These are phyloP conservation scores for Lactuca saligna DNA, from an alignment of 129 eudicot species.

Conservation along the genomic window DNA sequence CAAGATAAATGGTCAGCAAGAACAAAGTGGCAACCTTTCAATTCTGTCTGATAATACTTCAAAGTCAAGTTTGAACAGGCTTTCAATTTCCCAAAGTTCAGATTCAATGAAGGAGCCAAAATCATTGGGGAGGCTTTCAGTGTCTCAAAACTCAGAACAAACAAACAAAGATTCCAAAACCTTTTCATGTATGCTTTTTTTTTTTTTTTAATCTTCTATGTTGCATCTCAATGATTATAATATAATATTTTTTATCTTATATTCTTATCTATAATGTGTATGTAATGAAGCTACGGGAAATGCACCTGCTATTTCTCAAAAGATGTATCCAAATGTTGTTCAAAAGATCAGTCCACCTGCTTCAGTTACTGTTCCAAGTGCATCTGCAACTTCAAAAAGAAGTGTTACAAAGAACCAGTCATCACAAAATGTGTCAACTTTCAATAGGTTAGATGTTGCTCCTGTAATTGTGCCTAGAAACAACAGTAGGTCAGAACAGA, in stretches of 20 bases:
- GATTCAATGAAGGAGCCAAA: slow-evolving; percentile 76
- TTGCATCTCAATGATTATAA: not conserved
- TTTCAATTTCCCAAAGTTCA: slow-evolving; percentile 67
- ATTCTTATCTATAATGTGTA: slow-evolving; percentile 15
- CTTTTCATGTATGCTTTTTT: slow-evolving; percentile 52
- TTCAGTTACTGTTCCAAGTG: slow-evolving; percentile 44
- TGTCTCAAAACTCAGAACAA: slow-evolving; percentile 57
- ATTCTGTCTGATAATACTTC: slow-evolving; percentile 48
- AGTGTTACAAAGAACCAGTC: slow-evolving; percentile 53
- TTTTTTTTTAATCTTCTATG: not conserved
- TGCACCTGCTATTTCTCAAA: slow-evolving; percentile 64
- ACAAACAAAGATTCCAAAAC: slow-evolving; percentile 60
- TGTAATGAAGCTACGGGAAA: slow-evolving; percentile 60
- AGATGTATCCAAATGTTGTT: slow-evolving; percentile 48
- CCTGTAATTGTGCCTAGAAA: slow-evolving; percentile 86
- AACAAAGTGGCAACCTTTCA: slow-evolving; percentile 52
- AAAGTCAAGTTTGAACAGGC: slow-evolving; percentile 59
- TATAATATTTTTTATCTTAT: not conserved
- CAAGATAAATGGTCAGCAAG: slow-evolving; percentile 54
- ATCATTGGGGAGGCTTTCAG: slow-evolving; percentile 59
- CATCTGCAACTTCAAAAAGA: slow-evolving; percentile 49
- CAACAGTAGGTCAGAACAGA: slow-evolving; percentile 47
- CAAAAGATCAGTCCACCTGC: slow-evolving; percentile 44
- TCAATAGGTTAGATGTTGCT: slow-evolving; percentile 59
- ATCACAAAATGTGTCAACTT: slow-evolving; percentile 45